These are phyloP conservation scores for Zygoascus meyerae DNA, from an alignment of 1,139 yeast species.

Conservation along the genomic window DNA sequence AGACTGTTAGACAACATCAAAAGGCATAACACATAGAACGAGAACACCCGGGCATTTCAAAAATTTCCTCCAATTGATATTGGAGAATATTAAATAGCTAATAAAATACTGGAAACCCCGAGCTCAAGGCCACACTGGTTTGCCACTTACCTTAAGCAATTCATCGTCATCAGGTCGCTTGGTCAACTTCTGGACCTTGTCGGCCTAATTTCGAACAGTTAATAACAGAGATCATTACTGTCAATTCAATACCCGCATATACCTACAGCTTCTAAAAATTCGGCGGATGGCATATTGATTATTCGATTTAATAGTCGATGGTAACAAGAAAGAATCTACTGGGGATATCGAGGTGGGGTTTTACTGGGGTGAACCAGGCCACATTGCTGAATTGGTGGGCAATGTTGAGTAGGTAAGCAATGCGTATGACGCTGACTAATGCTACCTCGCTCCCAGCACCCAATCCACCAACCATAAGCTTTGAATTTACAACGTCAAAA, in stretches of 20 bases:
- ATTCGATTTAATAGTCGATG: background rate
- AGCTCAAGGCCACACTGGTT: background rate
- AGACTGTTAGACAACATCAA: conserved; percentile 34
- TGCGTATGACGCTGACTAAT: too few species aligned
- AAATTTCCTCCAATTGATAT: too few species aligned
- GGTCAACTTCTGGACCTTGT: conserved; percentile 67
- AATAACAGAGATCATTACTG: background rate
- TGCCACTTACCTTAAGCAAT: conserved; percentile 45
- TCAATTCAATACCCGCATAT: background rate
- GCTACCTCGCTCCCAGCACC: too few species aligned
- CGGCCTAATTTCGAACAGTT: conserved; percentile 47
- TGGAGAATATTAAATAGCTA: too few species aligned
- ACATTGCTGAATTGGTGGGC: too few species aligned
- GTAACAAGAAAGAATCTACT: background rate
- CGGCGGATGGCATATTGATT: conserved; percentile 27
- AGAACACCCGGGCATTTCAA: too few species aligned
- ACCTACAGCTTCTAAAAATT: conserved; percentile 26
- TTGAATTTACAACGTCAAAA: background rate
- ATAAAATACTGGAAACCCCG: background rate
- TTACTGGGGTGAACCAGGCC: too few species aligned
- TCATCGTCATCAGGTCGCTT: conserved; percentile 83
- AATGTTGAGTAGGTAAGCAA: too few species aligned
- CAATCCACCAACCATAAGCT: conserved; percentile 4
- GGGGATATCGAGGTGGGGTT: background rate
- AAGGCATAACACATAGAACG: conserved; percentile 20